Base-by-base conservation (phyloP, 306 rosid species). In the Dryas alaskensis region DNA sequence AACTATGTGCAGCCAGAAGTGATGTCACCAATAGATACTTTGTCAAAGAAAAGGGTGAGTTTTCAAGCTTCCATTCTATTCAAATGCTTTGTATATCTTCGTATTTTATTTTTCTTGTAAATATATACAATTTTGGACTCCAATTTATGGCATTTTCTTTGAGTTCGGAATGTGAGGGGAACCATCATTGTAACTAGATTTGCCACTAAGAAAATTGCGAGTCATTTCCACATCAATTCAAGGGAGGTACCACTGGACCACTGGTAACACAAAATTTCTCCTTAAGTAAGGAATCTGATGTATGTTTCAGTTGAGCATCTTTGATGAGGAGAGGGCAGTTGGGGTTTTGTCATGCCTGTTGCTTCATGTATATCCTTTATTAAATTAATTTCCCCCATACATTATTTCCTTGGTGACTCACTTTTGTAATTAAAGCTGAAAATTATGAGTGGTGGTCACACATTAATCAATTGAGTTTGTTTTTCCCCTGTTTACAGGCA, bases 21-120 rank as follows among this genome's bases (percentile, higher is more conserved):
- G 77, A 91, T 93, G 98, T 94, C 94, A 39, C 97, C 97, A 13
- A 49, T 87, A 45, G 93, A 91, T 84, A 89, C 95, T 22, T 79
- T 91, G 59, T 94, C 97, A 47, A 94, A 94, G 87, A 94, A 94
- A 86, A 90, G 81, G 90, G 98, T 91, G 50, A 49, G 88, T 80
- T 80, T 55, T 70, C 52, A 44, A 69, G 46, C 67, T 71, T 70
- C 9, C 71, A 31, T 31, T 68, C 16, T 44, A 42, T 79, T 75
- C 57, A 65, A 63, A 59, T 62, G 64, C 78, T 60, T 65, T 27
- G 13, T 52, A 49, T 27, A 43, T 46, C 40, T 74, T 71, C 51
- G 47, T 47, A 60, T 22, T 25, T 53, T 27, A 25, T 65, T 60
- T 42, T 13, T 73, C 6, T 11, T 31, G 6, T 10, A 17, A 31